Evolutionary conservation across 331 rosid genomes (phyloP), one percentile per base, ranked within the genome.

Genomic region (Quercus lobata): DNA sequence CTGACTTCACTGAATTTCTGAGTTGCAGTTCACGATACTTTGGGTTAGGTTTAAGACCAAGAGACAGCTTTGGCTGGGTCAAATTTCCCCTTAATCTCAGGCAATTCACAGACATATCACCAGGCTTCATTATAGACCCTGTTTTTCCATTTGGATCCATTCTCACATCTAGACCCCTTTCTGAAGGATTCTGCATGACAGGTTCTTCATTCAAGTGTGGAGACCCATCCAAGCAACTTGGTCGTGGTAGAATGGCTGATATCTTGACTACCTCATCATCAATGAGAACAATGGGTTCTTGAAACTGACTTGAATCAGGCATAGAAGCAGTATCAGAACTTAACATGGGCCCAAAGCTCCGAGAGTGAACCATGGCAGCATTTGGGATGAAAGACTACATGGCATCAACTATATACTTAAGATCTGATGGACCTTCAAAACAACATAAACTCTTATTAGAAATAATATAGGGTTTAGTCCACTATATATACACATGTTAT

Each of bases 361-460:
- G 83, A 16, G 98, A 91, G 90, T 95, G 89, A 87, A 93, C 96
- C 99, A 95, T 93, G 83, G 96, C 94, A 84, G 97, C 97, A 82
- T 83, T 86, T 83, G 97, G 98, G 80, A 94, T 85, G 80, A 94
- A 94, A 80, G 89, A 90, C 83, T 75, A 88, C 97, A 92, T 92
- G 76, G 98, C 97, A 86, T 90, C 90, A 32, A 94, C 87, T 82
- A 94, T 80, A 82, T 86, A 91, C 85, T 91, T 90, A 58, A 94
- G 82, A 84, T 94, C 97, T 66, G 98, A 92, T 19, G 98, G 97
- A 37, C 92, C 98, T 94, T 77, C 79, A 89, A 77, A 83, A 72
- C 57, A 71, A 73, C 74, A 70, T 21, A 60, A 83, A 60, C 19
- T 35, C 65, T 18, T 35, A 46, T 73, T 78, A 53, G 78, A 57